A percentile compares a stretch with the other conserved stretches of the same genome.
Conservation (phyloP, 2,329 filamentous ascomycete species). For the Akanthomyces lecanii region DNA sequence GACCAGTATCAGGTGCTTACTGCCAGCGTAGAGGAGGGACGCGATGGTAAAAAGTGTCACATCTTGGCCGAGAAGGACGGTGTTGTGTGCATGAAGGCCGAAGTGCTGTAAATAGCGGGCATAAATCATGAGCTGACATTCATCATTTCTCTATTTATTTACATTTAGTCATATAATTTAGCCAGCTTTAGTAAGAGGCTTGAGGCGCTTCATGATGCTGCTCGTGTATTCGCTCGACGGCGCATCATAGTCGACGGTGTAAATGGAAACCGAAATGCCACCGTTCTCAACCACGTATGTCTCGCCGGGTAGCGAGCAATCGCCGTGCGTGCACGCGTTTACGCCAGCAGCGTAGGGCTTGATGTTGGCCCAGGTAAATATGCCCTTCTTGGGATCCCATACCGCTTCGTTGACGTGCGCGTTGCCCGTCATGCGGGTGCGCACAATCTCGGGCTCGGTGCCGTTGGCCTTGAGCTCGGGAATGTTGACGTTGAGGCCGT, state of each 20-base stretch:
- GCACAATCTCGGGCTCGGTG: slow-evolving; percentile 39
- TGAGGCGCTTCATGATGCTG: slow-evolving; percentile 24
- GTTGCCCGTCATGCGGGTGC: slow-evolving; percentile 46
- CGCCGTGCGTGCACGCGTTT: slow-evolving; percentile 48
- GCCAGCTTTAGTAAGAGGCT: slow-evolving; percentile 20
- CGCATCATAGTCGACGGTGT: slow-evolving; percentile 48
- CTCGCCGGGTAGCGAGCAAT: slow-evolving; percentile 48
- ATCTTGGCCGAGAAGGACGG: slow-evolving; percentile 14
- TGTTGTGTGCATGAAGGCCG: slow-evolving; percentile 16
- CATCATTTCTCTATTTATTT: not conserved
- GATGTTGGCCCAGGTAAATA: slow-evolving; percentile 40
- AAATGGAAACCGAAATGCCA: slow-evolving; percentile 40
- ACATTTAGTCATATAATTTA: not conserved
- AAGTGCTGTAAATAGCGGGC: not conserved
- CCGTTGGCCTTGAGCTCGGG: slow-evolving; percentile 39
- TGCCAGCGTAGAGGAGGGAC: not conserved
- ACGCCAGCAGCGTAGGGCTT: slow-evolving; percentile 36
- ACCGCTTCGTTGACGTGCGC: slow-evolving; percentile 44
- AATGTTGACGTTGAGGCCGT: slow-evolving; percentile 50
- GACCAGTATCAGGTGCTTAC: slow-evolving; percentile 45
- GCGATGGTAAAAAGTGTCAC: not conserved
- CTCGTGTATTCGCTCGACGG: slow-evolving; percentile 29
- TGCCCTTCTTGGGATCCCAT: slow-evolving; percentile 38
- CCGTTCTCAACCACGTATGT: slow-evolving; percentile 42
- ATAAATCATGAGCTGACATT: not conserved